Base-by-base conservation (phyloP, 208 protist genomes). In the Wallacemonas collosoma region DNA sequence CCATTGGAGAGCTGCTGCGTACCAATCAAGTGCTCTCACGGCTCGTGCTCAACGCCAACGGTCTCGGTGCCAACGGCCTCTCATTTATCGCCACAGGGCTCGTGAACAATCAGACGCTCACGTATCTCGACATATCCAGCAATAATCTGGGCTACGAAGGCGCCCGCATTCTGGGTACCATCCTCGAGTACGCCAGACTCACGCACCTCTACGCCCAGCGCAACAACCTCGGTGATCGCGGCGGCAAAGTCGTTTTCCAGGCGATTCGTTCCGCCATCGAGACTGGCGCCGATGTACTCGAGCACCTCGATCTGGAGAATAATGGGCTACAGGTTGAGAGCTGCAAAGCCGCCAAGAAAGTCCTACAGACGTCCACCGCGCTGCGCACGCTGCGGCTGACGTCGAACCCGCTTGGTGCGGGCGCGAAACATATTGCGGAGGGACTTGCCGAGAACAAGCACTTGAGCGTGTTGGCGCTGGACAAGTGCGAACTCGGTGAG, bases 1-100 rank as follows among this genome's bases (percentile, higher is more conserved):
- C 89, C 9, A 71, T 98, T 26, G 91, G 89, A 1, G 62, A 79
- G 12, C 77, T 97, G 57, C 85, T 98, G 43, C 68, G 68, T 36
- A 64, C 60, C n/a, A 98, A 97, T 72, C 65, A 87, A 54, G 87
- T 94, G 3, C 79, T 98, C n/a, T 84, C 85, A 11, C 74, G 86
- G 68, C 87, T 98, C 8, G 92, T 95, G 71, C 68, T 98, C 26
- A 88, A 83, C 70, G 92, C 90, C 68, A 98, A 98, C 75, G 94
- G 94, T 36, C 86, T 98, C 40, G 93, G 93, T 0, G 47, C 80
- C 2, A 72, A 78, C 2, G 95, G 94, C 38, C 72, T 97, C 8
- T 76, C 80, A 0, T 86, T 79, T 57, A 85, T 97, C 48, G 78
- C 83, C 0, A 68, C 48, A 35, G 86, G 93, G 8, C 77, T 96